phyloP scores from a whole-genome alignment of 352 stramenopile genomes.

The Phytophthora palmivora region DNA sequence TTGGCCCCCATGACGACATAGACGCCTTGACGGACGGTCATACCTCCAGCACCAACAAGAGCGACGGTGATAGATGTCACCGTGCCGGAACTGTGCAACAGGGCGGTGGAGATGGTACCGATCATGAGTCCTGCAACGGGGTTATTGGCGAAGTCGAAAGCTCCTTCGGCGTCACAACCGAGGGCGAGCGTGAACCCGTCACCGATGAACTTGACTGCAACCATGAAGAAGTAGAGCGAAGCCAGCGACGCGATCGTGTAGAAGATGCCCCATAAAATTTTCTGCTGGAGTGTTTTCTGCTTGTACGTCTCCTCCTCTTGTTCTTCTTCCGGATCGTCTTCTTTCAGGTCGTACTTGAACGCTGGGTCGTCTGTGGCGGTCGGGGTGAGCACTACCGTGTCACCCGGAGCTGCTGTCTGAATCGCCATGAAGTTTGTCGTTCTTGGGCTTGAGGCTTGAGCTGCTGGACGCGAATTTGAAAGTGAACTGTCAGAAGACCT shows the following conservation, averaged over 20 bases:
- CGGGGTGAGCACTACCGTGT: constrained; percentile 22
- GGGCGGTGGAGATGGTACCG: constrained; percentile 67
- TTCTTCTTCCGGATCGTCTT: constrained; percentile 23
- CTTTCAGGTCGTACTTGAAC: constrained; percentile 25
- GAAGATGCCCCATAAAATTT: constrained; percentile 42
- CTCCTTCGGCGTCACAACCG: constrained; percentile 55
- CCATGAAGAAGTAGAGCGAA: constrained; percentile 81
- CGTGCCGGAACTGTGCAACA: constrained; percentile 73
- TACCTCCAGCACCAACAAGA: constrained; percentile 55
- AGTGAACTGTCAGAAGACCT: constrained; percentile 12
- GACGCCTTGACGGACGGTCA: constrained; percentile 81
- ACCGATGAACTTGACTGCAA: constrained; percentile 76
- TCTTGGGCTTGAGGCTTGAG: constrained; percentile 7
- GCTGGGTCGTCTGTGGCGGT: constrained; percentile 14
- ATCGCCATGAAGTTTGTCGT: constrained; percentile 11
- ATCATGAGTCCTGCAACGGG: constrained; percentile 77
- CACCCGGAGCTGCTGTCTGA: constrained; percentile 7
- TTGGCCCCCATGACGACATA: constrained; percentile 93
- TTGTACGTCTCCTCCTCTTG: constrained; percentile 29
- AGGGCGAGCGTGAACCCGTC: constrained; percentile 71
- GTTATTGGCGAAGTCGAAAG: constrained; percentile 71
- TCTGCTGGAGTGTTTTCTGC: constrained; percentile 33
- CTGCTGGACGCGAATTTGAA: constrained; percentile 23
- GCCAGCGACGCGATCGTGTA: constrained; percentile 43
- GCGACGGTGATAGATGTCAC: constrained; percentile 79